Percentiles rank a stretch among this genome's conserved stretches.
These are phyloP conservation scores for Candida koratica DNA, from an alignment of 805 yeast genomes.

Conservation along the genomic window DNA sequence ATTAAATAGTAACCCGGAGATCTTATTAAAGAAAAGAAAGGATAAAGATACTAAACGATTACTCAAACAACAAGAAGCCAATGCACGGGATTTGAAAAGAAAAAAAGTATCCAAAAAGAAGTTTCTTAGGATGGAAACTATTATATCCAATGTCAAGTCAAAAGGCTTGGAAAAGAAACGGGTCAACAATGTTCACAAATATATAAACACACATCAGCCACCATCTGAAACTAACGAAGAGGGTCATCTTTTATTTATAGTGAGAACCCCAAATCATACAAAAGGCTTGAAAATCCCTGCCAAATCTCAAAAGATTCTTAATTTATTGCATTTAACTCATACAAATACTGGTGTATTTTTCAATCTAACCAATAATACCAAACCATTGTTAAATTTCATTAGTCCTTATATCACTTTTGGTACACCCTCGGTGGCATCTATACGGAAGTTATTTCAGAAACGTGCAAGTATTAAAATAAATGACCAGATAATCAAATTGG, in stretches of 20 bases:
- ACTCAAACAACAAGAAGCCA: conserved; percentile 67
- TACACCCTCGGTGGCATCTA: conserved; percentile 65
- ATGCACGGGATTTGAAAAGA: conserved; percentile 45
- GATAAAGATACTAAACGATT: conserved; percentile 69
- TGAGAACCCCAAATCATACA: conserved; percentile 60
- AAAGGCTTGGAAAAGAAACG: conserved; percentile 66
- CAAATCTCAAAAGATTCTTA: conserved; percentile 56
- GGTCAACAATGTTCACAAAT: conserved; percentile 56
- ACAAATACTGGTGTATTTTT: conserved; percentile 69
- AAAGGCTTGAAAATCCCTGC: conserved; percentile 61
- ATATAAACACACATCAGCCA: conserved; percentile 38
- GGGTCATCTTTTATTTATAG: conserved; percentile 56
- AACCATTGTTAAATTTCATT: conserved; percentile 61
- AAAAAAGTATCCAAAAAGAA: conserved; percentile 44
- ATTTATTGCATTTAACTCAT: conserved; percentile 56
- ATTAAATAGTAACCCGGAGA: conserved; percentile 69
- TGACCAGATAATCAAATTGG: conserved; percentile 48
- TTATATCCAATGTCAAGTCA: conserved; percentile 63
- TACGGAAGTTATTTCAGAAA: conserved; percentile 71
- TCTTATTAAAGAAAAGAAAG: conserved; percentile 73
- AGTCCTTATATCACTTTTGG: conserved; percentile 75
- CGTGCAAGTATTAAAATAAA: conserved; percentile 56
- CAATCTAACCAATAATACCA: conserved; percentile 55
- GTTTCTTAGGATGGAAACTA: conserved; percentile 70
- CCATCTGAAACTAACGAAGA: conserved; percentile 11